Percentiles rank a stretch among this genome's conserved stretches.
phyloP scores from a whole-genome alignment of 768 basidiomycete genomes.

The Phylloporus sp. region DNA sequence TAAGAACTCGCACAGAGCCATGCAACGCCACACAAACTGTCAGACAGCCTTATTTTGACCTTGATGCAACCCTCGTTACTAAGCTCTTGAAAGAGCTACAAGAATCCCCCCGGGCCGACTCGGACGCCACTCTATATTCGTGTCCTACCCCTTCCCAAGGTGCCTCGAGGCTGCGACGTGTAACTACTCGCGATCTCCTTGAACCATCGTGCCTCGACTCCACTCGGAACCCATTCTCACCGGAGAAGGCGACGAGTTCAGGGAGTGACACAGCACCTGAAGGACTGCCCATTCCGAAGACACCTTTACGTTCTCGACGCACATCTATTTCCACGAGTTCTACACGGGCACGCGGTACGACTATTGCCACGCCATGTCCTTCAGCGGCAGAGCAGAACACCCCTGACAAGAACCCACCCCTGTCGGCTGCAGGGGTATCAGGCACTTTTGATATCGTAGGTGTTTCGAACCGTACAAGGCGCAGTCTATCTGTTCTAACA shows the following conservation, averaged over 20 bases:
- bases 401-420: constrained; percentile 1
- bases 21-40: constrained; percentile 8
- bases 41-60: constrained; percentile 26
- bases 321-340: constrained; percentile 16
- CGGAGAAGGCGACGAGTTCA: constrained; percentile 7
- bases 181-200: constrained; percentile 23
- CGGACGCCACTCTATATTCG: constrained; percentile 6
- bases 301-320: constrained; percentile 17
- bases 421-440: neutral
- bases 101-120: constrained; percentile 12
- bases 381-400: constrained; percentile 1
- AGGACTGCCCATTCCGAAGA: constrained; percentile 11
- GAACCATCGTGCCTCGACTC: constrained; percentile 16
- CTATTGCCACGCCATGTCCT: constrained; percentile 7
- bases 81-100: constrained; percentile 23
- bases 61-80: constrained; percentile 19
- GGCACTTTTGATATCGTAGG: constrained; percentile 1
- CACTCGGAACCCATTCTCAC: neutral
- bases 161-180: constrained; percentile 11
- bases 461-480: neutral
- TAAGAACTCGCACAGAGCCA: constrained; percentile 29
- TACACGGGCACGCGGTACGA: constrained; percentile 15
- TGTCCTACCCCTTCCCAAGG: neutral
- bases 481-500: constrained; percentile 3
- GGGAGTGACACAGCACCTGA: constrained; percentile 5